Conservation (phyloP, 352 stramenopile species). For the Pythium rishiriense region DNA sequence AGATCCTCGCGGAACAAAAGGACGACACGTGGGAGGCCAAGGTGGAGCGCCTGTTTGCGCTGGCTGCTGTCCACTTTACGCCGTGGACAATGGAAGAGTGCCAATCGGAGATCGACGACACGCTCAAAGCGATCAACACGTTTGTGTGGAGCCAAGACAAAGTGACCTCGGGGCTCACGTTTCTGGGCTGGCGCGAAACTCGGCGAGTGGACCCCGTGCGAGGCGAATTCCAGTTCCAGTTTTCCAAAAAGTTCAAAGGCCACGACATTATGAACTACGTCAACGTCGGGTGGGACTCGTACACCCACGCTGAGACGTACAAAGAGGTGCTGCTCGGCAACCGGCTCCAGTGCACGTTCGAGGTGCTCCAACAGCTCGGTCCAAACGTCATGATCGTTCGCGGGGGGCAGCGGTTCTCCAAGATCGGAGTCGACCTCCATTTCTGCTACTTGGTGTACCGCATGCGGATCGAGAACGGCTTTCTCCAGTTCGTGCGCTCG, state of each 20-base stretch:
- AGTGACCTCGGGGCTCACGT: not conserved
- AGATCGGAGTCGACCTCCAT: not conserved
- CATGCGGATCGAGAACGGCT: not conserved
- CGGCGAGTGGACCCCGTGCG: not conserved
- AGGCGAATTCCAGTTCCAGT: not conserved
- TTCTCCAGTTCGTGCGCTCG: not conserved
- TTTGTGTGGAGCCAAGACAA: constrained; percentile 4
- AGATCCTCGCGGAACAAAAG: no score
- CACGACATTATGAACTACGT: not conserved
- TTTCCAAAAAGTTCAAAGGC: not conserved
- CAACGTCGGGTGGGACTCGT: not conserved
- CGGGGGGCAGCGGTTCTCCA: not conserved
- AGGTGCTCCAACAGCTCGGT: not conserved
- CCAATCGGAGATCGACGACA: not conserved
- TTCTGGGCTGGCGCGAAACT: constrained; percentile 9
- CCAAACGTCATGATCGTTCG: not conserved
- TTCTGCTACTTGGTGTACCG: not conserved
- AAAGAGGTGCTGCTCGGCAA: not conserved
- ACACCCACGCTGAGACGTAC: not conserved
- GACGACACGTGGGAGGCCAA: no score
- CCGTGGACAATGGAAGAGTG: not conserved
- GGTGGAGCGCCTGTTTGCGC: no score
- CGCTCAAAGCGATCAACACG: not conserved
- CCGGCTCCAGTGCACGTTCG: not conserved
- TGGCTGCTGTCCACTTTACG: not conserved